phyloP scores from a whole-genome alignment of 2,329 filamentous ascomycete species.

The Penicillium sp. region DNA sequence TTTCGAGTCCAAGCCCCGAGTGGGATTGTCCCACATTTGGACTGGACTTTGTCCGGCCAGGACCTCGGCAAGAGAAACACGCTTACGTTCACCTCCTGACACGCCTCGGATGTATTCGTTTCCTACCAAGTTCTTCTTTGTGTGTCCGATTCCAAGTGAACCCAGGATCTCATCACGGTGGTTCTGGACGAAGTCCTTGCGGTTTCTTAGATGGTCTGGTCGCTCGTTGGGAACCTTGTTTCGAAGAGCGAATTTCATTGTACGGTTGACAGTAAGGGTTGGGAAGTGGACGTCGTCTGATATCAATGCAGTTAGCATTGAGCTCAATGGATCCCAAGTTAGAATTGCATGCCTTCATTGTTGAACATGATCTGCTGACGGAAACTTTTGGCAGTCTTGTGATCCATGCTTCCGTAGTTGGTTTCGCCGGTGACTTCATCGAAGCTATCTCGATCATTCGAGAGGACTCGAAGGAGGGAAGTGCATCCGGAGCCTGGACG shows the following conservation, averaged over 20 bases:
- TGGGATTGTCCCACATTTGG: constrained; percentile 66
- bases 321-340: too few relatives aligned
- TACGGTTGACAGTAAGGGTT: constrained; percentile 70
- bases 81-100: constrained; percentile 66
- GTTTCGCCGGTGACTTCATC: constrained; percentile 54
- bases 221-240: constrained; percentile 39
- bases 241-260: constrained; percentile 67
- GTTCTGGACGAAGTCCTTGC: constrained; percentile 31
- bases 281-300: constrained; percentile 69
- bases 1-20: constrained; percentile 63
- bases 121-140: constrained; percentile 62
- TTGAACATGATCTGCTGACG: constrained; percentile 62
- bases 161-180: constrained; percentile 34
- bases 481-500: constrained; percentile 69
- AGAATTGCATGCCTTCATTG: constrained; percentile 52
- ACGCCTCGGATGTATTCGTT: constrained; percentile 65
- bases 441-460: constrained; percentile 62
- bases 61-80: constrained; percentile 63
- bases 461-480: constrained; percentile 65
- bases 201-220: constrained; percentile 22
- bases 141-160: constrained; percentile 47
- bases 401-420: constrained; percentile 53
- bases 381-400: constrained; percentile 44
- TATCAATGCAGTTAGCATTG: neutral
- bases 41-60: constrained; percentile 53